Base-by-base conservation (phyloP, 495 filamentous ascomycete species). In the Tuber microsphaerosporum region DNA sequence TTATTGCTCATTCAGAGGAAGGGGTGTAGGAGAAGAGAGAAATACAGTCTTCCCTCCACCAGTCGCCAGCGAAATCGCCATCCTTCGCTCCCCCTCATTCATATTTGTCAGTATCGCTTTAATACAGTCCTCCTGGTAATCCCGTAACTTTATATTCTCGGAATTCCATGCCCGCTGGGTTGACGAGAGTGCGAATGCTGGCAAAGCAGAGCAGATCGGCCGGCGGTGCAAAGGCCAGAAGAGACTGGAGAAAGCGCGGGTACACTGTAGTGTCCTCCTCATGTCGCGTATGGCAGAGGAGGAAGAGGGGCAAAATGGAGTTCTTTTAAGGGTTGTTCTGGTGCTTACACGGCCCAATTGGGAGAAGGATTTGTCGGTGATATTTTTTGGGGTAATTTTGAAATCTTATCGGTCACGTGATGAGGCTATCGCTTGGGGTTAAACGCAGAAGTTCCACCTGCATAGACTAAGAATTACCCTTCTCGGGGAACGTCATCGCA, bases 31-130 rank as follows among this genome's bases (percentile, higher is more conserved):
- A 34, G 41, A 74, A 71, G 26, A 45, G 42, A 37, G 39, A 39
- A 74, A 65, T 84, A 93, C 93, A 5, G 95, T 99, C 83, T 99
- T 99, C 6, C 95, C 95, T 75, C 91, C 88, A 1, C 95, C 95
- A 8, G 95, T 98, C 16, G 95, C 95, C 69, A 99, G 82, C 0
- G 95, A 98, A 8, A 99, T 87, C 0, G 93, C 96, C 12, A 98
- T 84, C 16, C 95, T 89, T 76, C 91, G 92, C 79, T 94, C 89
- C 5, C 95, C 96, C 41, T 89, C 82, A 9, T 89, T 83, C 3
- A 98, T 80, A 73, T 93, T 88, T 2, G 86, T 83, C 20, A 98
- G 84, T 16, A 99, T 92, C 1, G 94, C 88, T 80, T 94, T 89
- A 74, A 99, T 97, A 83, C 93, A 93, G 86, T 94, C 92, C 85